phyloP scores from a whole-genome alignment of 257 asterid species.

The Verbascum thapsus region DNA sequence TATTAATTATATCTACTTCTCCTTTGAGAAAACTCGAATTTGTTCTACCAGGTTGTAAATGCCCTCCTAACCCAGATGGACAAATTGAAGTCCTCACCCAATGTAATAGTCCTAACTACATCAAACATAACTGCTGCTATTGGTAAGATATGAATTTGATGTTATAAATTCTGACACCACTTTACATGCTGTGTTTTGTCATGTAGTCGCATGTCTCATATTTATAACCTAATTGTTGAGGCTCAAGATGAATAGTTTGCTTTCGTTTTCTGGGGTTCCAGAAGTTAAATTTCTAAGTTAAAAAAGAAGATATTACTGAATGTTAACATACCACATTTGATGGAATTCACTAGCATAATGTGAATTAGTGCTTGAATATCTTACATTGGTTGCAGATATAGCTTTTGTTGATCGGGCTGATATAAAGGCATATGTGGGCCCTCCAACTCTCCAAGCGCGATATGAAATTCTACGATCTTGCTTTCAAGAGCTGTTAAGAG shows the following conservation, averaged over 20 bases:
- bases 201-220: background rate
- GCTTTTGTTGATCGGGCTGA: conserved; percentile 99
- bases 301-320: background rate
- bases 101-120: conserved; percentile 90
- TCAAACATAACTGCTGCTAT: conserved; percentile 97
- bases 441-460: conserved; percentile 96
- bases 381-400: conserved; percentile 61
- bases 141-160: conserved; percentile 53
- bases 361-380: background rate
- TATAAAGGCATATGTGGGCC: conserved; percentile 96
- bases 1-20: conserved; percentile 25
- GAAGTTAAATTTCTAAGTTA: background rate
- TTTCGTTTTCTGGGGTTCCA: background rate
- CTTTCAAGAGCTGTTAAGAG: conserved; percentile 76
- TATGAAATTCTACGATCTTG: conserved; percentile 92
- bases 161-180: background rate
- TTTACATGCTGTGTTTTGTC: background rate
- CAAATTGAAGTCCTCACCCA: conserved; percentile 86
- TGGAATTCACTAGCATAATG: background rate
- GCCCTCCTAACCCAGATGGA: conserved; percentile 96
- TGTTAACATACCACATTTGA: background rate
- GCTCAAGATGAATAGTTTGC: background rate
- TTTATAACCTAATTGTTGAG: background rate
- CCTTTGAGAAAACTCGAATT: conserved; percentile 26
- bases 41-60: conserved; percentile 84